Evolutionary conservation across 257 asterid species (phyloP).

Genomic region (Plectranthus barbatus): DNA sequence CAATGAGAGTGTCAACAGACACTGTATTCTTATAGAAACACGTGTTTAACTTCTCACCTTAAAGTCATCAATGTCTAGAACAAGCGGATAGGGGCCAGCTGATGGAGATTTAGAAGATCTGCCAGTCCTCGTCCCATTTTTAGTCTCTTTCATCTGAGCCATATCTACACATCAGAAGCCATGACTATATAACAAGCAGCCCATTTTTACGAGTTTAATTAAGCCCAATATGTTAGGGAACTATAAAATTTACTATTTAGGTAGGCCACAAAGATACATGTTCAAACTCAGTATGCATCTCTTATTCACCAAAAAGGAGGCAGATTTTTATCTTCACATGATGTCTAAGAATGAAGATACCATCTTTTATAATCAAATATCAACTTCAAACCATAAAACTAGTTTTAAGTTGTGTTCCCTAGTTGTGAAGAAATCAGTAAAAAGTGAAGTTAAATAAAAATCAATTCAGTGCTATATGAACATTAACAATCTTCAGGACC

Average conservation of each 20-base stretch:
- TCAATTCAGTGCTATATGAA: background rate
- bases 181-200: conserved; percentile 2
- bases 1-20: background rate
- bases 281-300: conserved; percentile 6
- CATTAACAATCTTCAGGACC: background rate
- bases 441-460: no score
- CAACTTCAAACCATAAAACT: background rate
- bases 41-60: conserved; percentile 44
- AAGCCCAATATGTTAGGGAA: background rate
- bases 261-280: no score
- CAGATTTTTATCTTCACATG: background rate
- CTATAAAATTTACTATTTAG: no score
- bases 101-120: conserved; percentile 49
- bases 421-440: background rate
- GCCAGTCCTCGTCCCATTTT: conserved; percentile 45
- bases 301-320: background rate
- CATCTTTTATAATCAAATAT: background rate
- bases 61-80: conserved; percentile 83
- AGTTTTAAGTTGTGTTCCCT: background rate
- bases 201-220: conserved; percentile 8
- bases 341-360: conserved; percentile 2
- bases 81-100: conserved; percentile 54
- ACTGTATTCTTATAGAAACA: background rate
- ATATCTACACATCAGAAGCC: conserved; percentile 21
- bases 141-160: conserved; percentile 72